phyloP scores from a whole-genome alignment of 192 early-diverging fungal species.

The Piromyces finnis region DNA sequence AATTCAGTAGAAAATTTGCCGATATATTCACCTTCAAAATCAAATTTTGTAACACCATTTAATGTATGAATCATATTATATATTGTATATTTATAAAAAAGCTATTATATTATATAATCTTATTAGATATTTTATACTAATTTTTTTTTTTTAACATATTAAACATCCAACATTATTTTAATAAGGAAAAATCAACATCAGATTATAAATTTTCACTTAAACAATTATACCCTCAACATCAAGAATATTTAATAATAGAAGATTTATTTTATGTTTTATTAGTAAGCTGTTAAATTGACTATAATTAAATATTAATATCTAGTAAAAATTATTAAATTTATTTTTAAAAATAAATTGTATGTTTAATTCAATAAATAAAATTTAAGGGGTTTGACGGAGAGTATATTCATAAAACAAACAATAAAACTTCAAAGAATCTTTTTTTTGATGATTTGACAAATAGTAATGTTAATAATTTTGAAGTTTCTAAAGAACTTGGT shows the following conservation, averaged over 20 bases:
- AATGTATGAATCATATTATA: not conserved
- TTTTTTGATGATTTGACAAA: slow-evolving; percentile 24
- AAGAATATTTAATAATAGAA: slow-evolving; percentile 72
- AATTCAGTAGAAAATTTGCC: not conserved
- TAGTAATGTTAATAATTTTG: slow-evolving; percentile 3
- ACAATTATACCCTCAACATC: slow-evolving; percentile 5
- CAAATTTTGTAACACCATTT: not conserved
- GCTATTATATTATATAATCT: too few species aligned
- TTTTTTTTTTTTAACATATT: too few species aligned
- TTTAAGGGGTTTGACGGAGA: slow-evolving; percentile 75
- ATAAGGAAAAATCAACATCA: not conserved
- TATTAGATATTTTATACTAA: too few species aligned
- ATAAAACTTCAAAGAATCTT: not conserved
- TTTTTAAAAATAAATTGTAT: too few species aligned
- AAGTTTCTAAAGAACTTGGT: not conserved
- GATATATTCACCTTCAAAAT: not conserved
- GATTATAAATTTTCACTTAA: not conserved
- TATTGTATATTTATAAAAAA: too few species aligned
- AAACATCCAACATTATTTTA: not conserved
- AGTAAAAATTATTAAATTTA: too few species aligned
- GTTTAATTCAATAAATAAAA: too few species aligned
- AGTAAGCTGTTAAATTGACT: too few species aligned
- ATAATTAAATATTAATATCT: too few species aligned
- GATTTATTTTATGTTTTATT: slow-evolving; percentile 76
- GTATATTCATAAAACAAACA: slow-evolving; percentile 9